Evolutionary conservation across 305 asterid species (phyloP).

Genomic region (Fraxinus floribunda): DNA sequence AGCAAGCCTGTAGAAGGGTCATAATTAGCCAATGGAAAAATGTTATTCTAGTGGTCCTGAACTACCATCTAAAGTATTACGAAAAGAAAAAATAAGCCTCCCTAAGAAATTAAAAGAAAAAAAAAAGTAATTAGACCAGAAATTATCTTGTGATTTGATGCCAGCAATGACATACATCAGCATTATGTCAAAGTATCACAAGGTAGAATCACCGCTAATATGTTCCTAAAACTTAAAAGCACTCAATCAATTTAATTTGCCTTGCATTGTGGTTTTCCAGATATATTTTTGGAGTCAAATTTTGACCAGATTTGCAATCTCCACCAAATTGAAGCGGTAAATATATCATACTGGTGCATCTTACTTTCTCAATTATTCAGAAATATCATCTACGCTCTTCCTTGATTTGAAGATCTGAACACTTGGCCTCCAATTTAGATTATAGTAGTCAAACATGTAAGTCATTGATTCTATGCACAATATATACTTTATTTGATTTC

Average conservation of each 20-base stretch:
- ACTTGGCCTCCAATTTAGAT: neutral
- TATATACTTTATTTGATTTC: neutral
- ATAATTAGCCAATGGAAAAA: neutral
- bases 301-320: neutral
- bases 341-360: neutral
- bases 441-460: neutral
- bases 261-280: neutral
- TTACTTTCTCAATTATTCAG: neutral
- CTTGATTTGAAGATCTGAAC: neutral
- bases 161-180: neutral
- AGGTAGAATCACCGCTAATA: neutral
- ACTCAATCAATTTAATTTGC: neutral
- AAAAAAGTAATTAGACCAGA: neutral
- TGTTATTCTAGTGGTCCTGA: neutral
- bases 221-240: neutral
- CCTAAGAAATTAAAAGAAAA: neutral
- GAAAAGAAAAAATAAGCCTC: neutral
- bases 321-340: neutral
- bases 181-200: neutral
- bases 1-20: conserved; percentile 65
- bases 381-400: neutral
- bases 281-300: neutral
- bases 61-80: neutral
- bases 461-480: neutral
- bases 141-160: neutral